phyloP scores from a whole-genome alignment of 257 asterid species.

The Henckelia pumila region DNA sequence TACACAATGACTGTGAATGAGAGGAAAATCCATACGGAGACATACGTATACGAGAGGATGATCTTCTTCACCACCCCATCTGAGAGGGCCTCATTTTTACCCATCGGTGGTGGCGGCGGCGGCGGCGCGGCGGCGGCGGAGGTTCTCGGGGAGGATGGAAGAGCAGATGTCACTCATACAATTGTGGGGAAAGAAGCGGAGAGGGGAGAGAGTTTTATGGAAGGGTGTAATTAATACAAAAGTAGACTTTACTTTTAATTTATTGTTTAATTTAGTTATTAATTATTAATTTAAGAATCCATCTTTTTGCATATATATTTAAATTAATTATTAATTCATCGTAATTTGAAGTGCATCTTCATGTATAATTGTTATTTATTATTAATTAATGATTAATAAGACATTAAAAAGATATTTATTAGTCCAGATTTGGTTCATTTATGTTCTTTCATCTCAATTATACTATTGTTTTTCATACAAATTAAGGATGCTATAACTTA shows the following conservation, averaged over 20 bases:
- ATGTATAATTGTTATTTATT: no score
- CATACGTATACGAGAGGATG: slow-evolving; percentile 33
- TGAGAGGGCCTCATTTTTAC: slow-evolving; percentile 30
- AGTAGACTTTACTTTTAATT: background rate
- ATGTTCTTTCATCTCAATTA: no score
- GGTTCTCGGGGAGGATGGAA: background rate
- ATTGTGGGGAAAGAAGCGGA: background rate
- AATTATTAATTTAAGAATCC: no score
- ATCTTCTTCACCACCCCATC: slow-evolving; percentile 31
- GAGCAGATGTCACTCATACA: background rate
- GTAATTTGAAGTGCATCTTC: no score
- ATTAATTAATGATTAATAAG: no score
- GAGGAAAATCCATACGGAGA: slow-evolving; percentile 34
- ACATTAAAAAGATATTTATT: no score
- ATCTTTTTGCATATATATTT: no score
- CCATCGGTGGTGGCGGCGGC: slow-evolving; percentile 22
- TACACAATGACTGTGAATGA: slow-evolving; percentile 39
- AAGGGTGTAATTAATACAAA: background rate
- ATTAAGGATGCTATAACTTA: no score
- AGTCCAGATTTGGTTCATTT: no score
- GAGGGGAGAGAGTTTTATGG: background rate
- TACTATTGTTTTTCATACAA: no score
- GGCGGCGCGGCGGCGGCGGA: background rate
- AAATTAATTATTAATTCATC: no score
- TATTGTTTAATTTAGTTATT: no score